Base-by-base conservation (phyloP, 306 rosid genomes). In the Sesbania bispinosa region DNA sequence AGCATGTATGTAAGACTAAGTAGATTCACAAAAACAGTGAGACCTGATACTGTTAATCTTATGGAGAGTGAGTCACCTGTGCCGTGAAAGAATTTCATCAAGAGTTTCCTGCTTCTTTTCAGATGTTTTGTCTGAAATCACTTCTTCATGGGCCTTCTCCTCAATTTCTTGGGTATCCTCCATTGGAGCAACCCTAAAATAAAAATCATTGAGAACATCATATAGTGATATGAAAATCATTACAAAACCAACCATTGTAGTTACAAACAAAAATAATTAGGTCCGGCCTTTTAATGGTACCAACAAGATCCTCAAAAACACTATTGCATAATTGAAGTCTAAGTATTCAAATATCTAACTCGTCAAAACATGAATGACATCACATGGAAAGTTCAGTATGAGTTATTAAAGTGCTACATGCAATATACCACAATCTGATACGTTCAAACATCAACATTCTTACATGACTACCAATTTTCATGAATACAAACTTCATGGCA, bases 21-120 rank as follows among this genome's bases (percentile, higher is more conserved):
- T n/a, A n/a, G n/a, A n/a, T n/a, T n/a, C n/a, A n/a, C n/a, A n/a
- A 48, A 77, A 59, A 52, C 4, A 38, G 20, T 39, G 19, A 72
- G 45, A 38, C 11, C 14, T 26, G 0, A 65, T 14, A 23, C 9
- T 3, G 29, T 43, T 33, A 65, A 63, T 62, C 57, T 68, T 23
- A 38, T 46, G 54, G 38, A 64, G 47, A 23, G 75, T 5, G 46
- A 18, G 41, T 79, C 38, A 79, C 84, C 84, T 83, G 75, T 83
- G 87, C 4, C 84, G 77, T 2, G 95, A 71, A 55, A 90, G 96
- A 85, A 87, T 82, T 21, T 90, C 97, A 79, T 94, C 97, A 7
- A 80, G 91, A 62, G 82, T 80, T 77, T 94, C 97, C 14, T 73
- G 87, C 69, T 81, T 71, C 62, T 73, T 72, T 75, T 73, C 68